phyloP scores from a whole-genome alignment of 1,284 basidiomycete genomes.

The Thecaphora thlaspeos region DNA sequence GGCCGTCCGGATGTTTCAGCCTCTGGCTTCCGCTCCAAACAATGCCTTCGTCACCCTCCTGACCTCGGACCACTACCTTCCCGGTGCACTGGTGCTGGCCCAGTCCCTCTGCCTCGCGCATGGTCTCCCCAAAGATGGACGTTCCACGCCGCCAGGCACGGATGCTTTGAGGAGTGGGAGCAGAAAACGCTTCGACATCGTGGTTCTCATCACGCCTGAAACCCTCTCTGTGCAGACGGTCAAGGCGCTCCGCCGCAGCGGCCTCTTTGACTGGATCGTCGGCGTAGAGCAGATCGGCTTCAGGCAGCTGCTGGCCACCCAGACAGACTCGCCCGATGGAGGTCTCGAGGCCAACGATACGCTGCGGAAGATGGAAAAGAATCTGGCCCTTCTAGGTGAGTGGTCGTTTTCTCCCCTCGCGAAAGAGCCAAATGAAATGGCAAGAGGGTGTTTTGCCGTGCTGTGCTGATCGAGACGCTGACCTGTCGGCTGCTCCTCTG shows the following conservation, averaged over 20 bases:
- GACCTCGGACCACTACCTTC: constrained; percentile 85
- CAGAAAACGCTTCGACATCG: constrained; percentile 64
- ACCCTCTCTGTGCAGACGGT: constrained; percentile 83
- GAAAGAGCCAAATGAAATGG: no score
- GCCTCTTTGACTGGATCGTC: constrained; percentile 78
- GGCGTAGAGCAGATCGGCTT: constrained; percentile 68
- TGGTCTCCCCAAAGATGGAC: constrained; percentile 13
- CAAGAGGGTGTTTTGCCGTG: no score
- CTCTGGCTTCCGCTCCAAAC: constrained; percentile 16
- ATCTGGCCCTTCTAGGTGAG: constrained; percentile 79
- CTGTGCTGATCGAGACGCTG: no score
- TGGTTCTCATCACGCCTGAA: constrained; percentile 90
- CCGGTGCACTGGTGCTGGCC: constrained; percentile 81
- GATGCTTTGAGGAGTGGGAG: no score
- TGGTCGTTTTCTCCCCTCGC: constrained; percentile 22
- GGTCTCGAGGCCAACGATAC: constrained; percentile 15
- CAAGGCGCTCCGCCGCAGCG: constrained; percentile 68
- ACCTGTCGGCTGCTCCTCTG: no score
- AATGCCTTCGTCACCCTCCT: constrained; percentile 70
- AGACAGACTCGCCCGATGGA: neutral
- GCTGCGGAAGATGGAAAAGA: constrained; percentile 62
- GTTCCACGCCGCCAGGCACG: constrained; percentile 1
- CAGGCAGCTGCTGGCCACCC: constrained; percentile 25
- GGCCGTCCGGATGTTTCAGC: constrained; percentile 14
- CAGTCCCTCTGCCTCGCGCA: constrained; percentile 65